phyloP scores from a whole-genome alignment of 345 rosid species.

The Populus pruinosa region DNA sequence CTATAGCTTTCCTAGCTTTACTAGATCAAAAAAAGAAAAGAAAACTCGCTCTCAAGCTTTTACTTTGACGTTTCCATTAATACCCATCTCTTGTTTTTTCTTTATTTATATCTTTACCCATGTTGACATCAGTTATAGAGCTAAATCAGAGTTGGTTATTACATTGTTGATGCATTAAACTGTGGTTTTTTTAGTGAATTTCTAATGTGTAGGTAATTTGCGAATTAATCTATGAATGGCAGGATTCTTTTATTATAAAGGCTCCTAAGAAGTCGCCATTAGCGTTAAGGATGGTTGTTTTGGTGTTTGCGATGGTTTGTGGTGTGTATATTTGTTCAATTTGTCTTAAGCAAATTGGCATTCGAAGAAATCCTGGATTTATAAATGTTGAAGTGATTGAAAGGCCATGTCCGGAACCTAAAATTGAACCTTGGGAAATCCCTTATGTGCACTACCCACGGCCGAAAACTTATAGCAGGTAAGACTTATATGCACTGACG shows the following conservation, averaged over 20 bases:
- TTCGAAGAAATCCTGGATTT: slow-evolving; percentile 39
- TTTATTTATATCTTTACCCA: slow-evolving; percentile 1
- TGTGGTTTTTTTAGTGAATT: background rate
- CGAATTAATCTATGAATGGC: slow-evolving; percentile 24
- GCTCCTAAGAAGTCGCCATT: slow-evolving; percentile 81
- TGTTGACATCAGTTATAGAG: background rate
- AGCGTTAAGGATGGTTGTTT: slow-evolving; percentile 75
- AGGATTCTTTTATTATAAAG: slow-evolving; percentile 71
- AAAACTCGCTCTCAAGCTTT: background rate
- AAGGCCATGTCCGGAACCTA: slow-evolving; percentile 71
- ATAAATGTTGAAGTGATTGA: slow-evolving; percentile 50
- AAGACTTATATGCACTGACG: slow-evolving; percentile 2
- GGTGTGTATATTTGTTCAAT: slow-evolving; percentile 79
- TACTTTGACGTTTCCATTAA: background rate
- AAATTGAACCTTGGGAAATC: slow-evolving; percentile 83
- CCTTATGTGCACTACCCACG: slow-evolving; percentile 84
- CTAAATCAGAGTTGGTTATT: slow-evolving; percentile 11
- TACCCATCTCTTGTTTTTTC: slow-evolving; percentile 6
- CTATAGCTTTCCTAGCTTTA: background rate
- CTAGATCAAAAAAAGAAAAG: background rate
- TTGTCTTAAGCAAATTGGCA: slow-evolving; percentile 75
- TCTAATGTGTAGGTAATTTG: slow-evolving; percentile 13
- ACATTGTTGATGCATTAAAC: background rate
- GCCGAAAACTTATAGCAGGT: slow-evolving; percentile 81
- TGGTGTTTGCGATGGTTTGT: slow-evolving; percentile 73